Base-by-base conservation (phyloP, 2,329 filamentous ascomycete genomes). In the Pyricularia sp. region DNA sequence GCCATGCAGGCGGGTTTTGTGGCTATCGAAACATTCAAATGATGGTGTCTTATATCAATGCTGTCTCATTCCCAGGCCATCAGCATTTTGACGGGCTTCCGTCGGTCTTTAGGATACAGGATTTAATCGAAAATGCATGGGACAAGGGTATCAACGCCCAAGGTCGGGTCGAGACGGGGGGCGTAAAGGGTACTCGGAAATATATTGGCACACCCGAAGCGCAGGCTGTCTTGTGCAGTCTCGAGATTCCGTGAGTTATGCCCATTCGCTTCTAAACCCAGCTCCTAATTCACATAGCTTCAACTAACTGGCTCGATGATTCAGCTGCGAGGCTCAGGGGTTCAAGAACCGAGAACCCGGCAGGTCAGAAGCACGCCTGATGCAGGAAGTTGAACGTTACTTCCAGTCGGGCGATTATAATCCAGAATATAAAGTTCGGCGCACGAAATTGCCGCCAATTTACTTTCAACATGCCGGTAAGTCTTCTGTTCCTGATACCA, bases 21-120 rank as follows among this genome's bases (percentile, higher is more conserved):
- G 94, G 94, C 3, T 98, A 97, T 77, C 87, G 94, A 59, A 98
- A 97, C 75, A 96, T 97, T 36, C 95, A 98, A 77, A 96, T 96
- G 89, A 79, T 97, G 73, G 81, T 90, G 17, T 94, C 93, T 0
- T 94, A 92, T 76, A 87, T 97, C 25, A 86, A 89, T 70, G 85
- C 84, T 10, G 80, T 86, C 1, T 77, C 81, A 58, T 82, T 82
- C 14, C 78, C 82, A 14, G 92, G 91, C 0, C 78, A 85, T 70
- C 82, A 89, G 59, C 79, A 81, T 65, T 92, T 97, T 70, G 78
- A 81, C 1, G 80, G 80, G 1, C 81, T 94, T 6, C 94, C 95
- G 0, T 88, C 88, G 2, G 91, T 98, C 31, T 86, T 97, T 68
- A 82, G 90, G 66, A 86, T 98, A 9, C 95, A 98, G 76, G 90